phyloP scores from a whole-genome alignment of 1,139 yeast genomes.

The Torulaspora pretoriensis region DNA sequence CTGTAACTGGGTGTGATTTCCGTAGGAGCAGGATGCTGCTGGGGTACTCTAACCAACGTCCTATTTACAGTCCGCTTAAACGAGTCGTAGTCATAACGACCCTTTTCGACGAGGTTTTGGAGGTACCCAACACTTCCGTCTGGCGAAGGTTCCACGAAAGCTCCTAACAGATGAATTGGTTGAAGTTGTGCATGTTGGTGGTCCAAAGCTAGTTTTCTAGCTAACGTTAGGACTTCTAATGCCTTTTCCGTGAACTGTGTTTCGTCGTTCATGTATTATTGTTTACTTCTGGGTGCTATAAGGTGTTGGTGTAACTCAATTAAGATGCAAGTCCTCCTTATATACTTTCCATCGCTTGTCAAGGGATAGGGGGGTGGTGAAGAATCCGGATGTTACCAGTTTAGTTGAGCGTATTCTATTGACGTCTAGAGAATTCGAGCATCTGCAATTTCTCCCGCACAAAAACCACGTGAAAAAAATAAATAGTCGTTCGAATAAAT shows the following conservation, averaged over 20 bases:
- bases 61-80: constrained; percentile 78
- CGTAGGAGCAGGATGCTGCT: constrained; percentile 83
- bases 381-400: background rate
- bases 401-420: background rate
- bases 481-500: background rate
- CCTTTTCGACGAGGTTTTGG: constrained; percentile 81
- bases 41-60: constrained; percentile 76
- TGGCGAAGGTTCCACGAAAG: constrained; percentile 74
- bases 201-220: constrained; percentile 77
- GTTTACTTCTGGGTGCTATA: background rate
- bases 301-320: background rate
- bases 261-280: constrained; percentile 44
- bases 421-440: constrained; percentile 8
- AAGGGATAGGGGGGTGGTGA: background rate
- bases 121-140: constrained; percentile 63
- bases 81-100: constrained; percentile 79
- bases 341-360: background rate
- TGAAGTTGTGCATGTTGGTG: constrained; percentile 76
- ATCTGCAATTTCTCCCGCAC: constrained; percentile 3
- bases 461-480: background rate
- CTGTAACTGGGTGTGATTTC: constrained; percentile 67
- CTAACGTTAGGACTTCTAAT: constrained; percentile 69
- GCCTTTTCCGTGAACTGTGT: constrained; percentile 93
- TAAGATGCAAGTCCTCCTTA: background rate
- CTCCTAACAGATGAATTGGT: constrained; percentile 88